Base-by-base conservation (phyloP, 352 stramenopile genomes). In the Globisporangium recalcitrans region DNA sequence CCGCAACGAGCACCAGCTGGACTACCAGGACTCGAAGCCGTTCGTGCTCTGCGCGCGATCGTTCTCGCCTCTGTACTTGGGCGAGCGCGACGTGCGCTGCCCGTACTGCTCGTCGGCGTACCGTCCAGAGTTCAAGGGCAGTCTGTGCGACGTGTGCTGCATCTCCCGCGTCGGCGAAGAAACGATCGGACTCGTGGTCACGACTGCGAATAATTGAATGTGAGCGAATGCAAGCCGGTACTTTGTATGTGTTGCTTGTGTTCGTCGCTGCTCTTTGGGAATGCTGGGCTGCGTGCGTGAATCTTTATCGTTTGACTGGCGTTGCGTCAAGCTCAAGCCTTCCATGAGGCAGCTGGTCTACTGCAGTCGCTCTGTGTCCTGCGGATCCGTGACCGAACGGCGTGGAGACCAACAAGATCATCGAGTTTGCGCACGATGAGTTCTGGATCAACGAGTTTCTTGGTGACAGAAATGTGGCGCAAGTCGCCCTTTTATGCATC, bases 21-120 rank as follows among this genome's bases (percentile, higher is more conserved):
- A 99, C 60, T 99, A 99, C 74, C 96, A 99, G 64, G 95, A 98
- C 73, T 88, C 88, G 51, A 98, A 98, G 73, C 80, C 92, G 4
- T 99, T 99, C 71, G 80, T 81, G 58, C 89, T 99, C 56, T 97
- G 98, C 68, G 97, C 90, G 63, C 79, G 88, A 61, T 87, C 88
- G 51, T 93, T 99, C 69, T 95, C 88, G 60, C 98, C 98, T 1
- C 97, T 99, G 63, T 98, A 99, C 67, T 58, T 91, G 26, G 94
- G 92, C 42, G 76, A 91, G 13, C 77, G 71, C n/a, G 82, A 88
- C 59, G 78, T 97, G 36, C 93, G 93, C 58, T 99, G 96, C 63
- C 95, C 97, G 48, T 99, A 98, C 78, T 99, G 94, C 78, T 87
- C 81, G 52, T 95, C 96, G 29, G 71, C 74, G 32, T 99, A 99